Evolutionary conservation across 192 early-diverging fungal species (phyloP).

Genomic region (Lobosporangium transversale): DNA sequence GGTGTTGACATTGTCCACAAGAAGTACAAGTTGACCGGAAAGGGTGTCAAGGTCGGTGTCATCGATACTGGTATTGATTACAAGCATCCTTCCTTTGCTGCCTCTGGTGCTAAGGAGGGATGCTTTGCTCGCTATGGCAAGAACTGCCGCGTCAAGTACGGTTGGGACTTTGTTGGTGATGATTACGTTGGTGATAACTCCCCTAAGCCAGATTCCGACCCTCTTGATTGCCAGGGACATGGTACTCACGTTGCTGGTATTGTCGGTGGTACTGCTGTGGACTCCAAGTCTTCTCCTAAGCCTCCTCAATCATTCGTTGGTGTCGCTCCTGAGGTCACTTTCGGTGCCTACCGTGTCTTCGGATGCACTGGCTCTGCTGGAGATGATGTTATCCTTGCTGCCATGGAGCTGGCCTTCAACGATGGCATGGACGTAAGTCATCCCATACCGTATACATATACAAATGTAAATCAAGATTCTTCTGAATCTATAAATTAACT

Average conservation of each 20-base stretch:
- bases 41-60: constrained; percentile 64
- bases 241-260: constrained; percentile 64
- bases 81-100: constrained; percentile 72
- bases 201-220: constrained; percentile 54
- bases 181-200: constrained; percentile 54
- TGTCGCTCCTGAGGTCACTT: constrained; percentile 80
- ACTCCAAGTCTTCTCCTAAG: constrained; percentile 14
- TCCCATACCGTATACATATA: too few relatives aligned
- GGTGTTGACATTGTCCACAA: constrained; percentile 52
- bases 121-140: constrained; percentile 71
- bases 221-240: constrained; percentile 63
- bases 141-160: constrained; percentile 65
- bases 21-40: constrained; percentile 49
- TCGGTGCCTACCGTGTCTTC: constrained; percentile 75
- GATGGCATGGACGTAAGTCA: constrained; percentile 69
- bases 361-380: constrained; percentile 61
- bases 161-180: constrained; percentile 70
- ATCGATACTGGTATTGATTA: constrained; percentile 70
- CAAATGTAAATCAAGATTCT: too few relatives aligned
- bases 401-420: constrained; percentile 61
- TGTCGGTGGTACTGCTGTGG: constrained; percentile 54
- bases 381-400: constrained; percentile 67
- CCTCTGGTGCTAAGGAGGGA: constrained; percentile 27
- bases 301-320: constrained; percentile 50
- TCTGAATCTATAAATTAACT: background rate